A percentile compares a stretch with the other conserved stretches of the same genome.
Conservation (phyloP, 495 filamentous ascomycete species). For the Penicillium samsonianum region DNA sequence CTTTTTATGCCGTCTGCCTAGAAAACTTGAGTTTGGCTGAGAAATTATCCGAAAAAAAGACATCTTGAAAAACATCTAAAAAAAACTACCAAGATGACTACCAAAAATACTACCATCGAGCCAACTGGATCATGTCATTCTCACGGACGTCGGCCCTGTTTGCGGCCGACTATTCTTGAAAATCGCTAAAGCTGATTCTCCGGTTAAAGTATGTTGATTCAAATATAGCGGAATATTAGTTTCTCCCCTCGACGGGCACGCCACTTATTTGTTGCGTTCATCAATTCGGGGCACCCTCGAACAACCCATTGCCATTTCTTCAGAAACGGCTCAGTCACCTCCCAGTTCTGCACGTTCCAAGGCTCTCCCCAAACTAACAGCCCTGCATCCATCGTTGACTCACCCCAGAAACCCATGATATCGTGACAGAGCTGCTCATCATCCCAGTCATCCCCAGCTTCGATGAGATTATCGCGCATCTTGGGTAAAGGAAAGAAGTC, state of each 20-base stretch:
- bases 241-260: constrained; percentile 50
- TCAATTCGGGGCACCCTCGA: constrained; percentile 48
- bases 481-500: constrained; percentile 54
- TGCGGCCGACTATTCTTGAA: no score
- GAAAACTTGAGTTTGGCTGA: no score
- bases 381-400: constrained; percentile 34
- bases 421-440: constrained; percentile 50
- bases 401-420: constrained; percentile 47
- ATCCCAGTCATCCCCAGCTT: constrained; percentile 40
- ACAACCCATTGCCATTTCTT: constrained; percentile 54
- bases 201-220: not conserved
- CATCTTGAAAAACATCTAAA: no score
- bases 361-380: constrained; percentile 56
- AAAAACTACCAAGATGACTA: no score
- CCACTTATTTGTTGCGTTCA: constrained; percentile 53
- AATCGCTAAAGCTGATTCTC: not conserved
- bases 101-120: no score
- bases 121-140: no score
- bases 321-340: constrained; percentile 51
- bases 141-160: no score
- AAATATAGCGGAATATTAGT: constrained; percentile 46
- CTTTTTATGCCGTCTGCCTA: no score
- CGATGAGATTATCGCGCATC: constrained; percentile 54
- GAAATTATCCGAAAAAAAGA: no score
- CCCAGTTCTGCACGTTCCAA: constrained; percentile 49